phyloP scores from a whole-genome alignment of 1,139 yeast genomes.

The Williopsis jadinii region DNA sequence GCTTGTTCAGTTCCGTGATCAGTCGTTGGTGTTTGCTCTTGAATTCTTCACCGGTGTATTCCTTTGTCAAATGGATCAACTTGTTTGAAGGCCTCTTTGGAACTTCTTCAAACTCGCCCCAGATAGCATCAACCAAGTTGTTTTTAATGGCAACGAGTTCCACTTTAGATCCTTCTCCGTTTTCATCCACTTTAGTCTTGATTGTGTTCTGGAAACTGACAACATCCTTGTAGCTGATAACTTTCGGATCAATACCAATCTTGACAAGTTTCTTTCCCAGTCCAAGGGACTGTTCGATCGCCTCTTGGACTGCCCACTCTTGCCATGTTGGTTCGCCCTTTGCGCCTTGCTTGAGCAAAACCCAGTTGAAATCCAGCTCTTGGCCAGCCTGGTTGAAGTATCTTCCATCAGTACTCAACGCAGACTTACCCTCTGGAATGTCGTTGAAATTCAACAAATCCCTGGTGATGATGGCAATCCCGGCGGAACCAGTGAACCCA shows the following conservation, averaged over 20 bases:
- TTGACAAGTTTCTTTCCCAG: slow-evolving; percentile 26
- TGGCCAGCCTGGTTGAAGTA: slow-evolving; percentile 86
- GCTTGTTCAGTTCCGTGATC: slow-evolving; percentile 26
- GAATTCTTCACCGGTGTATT: slow-evolving; percentile 43
- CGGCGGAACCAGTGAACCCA: slow-evolving; percentile 94
- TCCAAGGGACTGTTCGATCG: slow-evolving; percentile 46
- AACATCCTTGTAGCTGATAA: slow-evolving; percentile 48
- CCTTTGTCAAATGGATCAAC: slow-evolving; percentile 37
- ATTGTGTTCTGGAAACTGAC: slow-evolving; percentile 30
- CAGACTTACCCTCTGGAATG: slow-evolving; percentile 48
- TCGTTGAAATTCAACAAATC: slow-evolving; percentile 42
- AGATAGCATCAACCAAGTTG: slow-evolving; percentile 71
- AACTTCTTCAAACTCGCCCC: slow-evolving; percentile 47
- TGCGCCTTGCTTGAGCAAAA: slow-evolving; percentile 71
- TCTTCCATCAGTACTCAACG: slow-evolving; percentile 89
- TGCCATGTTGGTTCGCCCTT: slow-evolving; percentile 79
- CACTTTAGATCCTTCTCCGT: slow-evolving; percentile 35
- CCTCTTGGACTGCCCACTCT: slow-evolving; percentile 70
- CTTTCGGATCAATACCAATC: slow-evolving; percentile 55
- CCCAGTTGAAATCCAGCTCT: slow-evolving; percentile 88
- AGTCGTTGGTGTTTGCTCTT: slow-evolving; percentile 31
- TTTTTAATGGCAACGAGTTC: slow-evolving; percentile 56
- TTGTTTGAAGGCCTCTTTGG: slow-evolving; percentile 41
- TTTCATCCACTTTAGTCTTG: slow-evolving; percentile 21
- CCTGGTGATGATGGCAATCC: slow-evolving; percentile 80